Percentiles rank a stretch among this genome's conserved stretches.
phyloP scores from a whole-genome alignment of 1,139 yeast genomes.

The Scheffersomyces lignicola region DNA sequence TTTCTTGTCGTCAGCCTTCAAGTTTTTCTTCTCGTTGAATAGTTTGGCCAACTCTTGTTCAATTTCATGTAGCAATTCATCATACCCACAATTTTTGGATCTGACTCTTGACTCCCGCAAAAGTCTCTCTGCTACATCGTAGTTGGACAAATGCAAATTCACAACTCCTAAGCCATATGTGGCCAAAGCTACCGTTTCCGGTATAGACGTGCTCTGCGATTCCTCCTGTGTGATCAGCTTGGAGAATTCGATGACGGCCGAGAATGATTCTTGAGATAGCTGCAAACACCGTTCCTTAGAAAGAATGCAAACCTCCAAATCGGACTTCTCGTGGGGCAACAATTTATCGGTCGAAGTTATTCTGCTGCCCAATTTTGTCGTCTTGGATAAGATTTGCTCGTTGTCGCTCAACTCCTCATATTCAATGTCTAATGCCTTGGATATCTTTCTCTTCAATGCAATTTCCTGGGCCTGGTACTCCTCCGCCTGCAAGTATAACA shows the following conservation, averaged over 20 bases:
- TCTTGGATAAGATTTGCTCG: constrained; percentile 6
- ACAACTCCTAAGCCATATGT: constrained; percentile 86
- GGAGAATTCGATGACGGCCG: constrained; percentile 56
- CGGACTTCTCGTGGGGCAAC: constrained; percentile 14
- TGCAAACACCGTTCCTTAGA: constrained; percentile 41
- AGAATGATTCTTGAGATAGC: constrained; percentile 48
- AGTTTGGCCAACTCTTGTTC: constrained; percentile 63
- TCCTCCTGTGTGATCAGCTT: constrained; percentile 41
- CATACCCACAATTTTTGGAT: constrained; percentile 67
- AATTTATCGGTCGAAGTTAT: constrained; percentile 8
- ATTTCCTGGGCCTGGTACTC: constrained; percentile 55
- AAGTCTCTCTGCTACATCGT: constrained; percentile 57
- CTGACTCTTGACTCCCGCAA: constrained; percentile 71
- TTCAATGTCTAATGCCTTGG: constrained; percentile 23
- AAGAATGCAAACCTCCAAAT: constrained; percentile 20
- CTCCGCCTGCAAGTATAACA: constrained; percentile 71
- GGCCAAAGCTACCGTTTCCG: constrained; percentile 73
- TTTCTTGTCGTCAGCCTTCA: too few relatives aligned
- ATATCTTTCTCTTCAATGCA: constrained; percentile 24
- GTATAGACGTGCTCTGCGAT: constrained; percentile 21
- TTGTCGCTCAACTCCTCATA: constrained; percentile 20
- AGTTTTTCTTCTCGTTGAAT: constrained; percentile 29
- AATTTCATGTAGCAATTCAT: constrained; percentile 61
- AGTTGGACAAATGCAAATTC: constrained; percentile 56
- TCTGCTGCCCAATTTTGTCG: constrained; percentile 5